Evolutionary conservation across 2,329 filamentous ascomycete genomes (phyloP), one percentile per base, ranked within the genome.

Genomic region (Lecanicillium sp.): DNA sequence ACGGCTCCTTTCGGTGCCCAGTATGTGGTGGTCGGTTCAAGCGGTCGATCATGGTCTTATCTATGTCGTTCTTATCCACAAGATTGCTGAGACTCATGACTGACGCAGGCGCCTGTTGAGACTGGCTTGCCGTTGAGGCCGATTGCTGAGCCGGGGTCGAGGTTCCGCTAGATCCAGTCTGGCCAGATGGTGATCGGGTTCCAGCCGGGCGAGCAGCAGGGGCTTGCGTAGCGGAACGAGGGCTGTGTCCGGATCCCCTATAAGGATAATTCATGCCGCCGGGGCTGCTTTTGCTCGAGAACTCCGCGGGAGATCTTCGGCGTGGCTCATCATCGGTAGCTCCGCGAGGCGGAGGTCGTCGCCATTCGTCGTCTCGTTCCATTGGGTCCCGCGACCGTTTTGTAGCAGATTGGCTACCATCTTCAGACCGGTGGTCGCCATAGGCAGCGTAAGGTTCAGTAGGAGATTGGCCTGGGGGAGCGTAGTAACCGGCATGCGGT

Each of bases 71-170:
- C 48, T 64, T 65, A 19, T 68, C 70, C 51, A 73, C 66, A 44
- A 72, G 55, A 41, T 69, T 71, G 50, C 65, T 68, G 29, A 73
- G 49, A 48, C 68, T 74, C 70, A 74, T 75, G 16, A 71, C 63
- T n/a, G 68, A 71, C 9, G 51, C 38, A 12, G 53, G 47, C 22
- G 47, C 50, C 35, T 49, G 48, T 40, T 51, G 48, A 17, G 44
- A 45, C 35, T 43, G 51, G 9, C 37, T 41, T 13, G 45, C 19
- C 39, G 43, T 25, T 37, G 51, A 44, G 43, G 54, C 50, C 3
- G 27, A 29, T 18, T 55, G 52, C 29, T 53, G 56, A 15, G 54
- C 48, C 12, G 59, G 48, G 33, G 59, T 58, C 42, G 59, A 61
- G 7, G 52, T 47, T 41, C 55, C 62, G 43, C 60, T 63, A 17